Evolutionary conservation across 2,329 filamentous ascomycete species (phyloP), one percentile per base, ranked within the genome.

Genomic region (Sphaceloma murrayae): DNA sequence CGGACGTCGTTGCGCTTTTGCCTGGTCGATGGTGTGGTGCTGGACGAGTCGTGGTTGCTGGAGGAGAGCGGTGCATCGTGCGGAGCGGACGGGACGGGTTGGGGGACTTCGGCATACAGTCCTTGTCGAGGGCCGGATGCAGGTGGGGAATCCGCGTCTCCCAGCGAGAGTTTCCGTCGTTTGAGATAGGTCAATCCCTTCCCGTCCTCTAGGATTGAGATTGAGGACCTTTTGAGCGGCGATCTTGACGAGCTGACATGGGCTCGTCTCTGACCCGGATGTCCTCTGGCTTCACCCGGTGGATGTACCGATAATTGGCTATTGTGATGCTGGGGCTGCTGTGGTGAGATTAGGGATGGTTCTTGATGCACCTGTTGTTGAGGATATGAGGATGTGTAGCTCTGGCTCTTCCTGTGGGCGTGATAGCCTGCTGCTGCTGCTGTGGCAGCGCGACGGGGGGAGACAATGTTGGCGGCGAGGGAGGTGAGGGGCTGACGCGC

Each of bases 151-250:
- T 22, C 19, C 4, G 33, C 27, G n/a, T n/a, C n/a, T 22, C 26
- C 36, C 22, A 29, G n/a, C 11, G 45, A 48, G 9, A 51, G 46
- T 21, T 52, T 52, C 34, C 59, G 49, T 30, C 59, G 49, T 45
- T 50, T 53, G 53, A 62, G 48, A 46, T 62, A 62, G 21, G 44
- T 58, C 48, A 62, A 54, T 27, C 59, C 59, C 21, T 53, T 49
- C 7, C 46, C 52, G n/a, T 53, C 52, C 26, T 61, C 54, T 27
- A 56, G 51, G 17, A 53, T 46, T 6, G 58, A 53, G 4, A 51
- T 56, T 43, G 57, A 56, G 34, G 49, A 56, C 11, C 59, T 52
- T 46, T 62, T 62, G n/a, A 61, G 50, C 16, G 58, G 57, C 2
- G 24, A 31, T 19, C 21, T 13, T 6, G 27, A 29, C 4, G 27